Conservation (phyloP, 345 rosid species). For the Boechera stricta region DNA sequence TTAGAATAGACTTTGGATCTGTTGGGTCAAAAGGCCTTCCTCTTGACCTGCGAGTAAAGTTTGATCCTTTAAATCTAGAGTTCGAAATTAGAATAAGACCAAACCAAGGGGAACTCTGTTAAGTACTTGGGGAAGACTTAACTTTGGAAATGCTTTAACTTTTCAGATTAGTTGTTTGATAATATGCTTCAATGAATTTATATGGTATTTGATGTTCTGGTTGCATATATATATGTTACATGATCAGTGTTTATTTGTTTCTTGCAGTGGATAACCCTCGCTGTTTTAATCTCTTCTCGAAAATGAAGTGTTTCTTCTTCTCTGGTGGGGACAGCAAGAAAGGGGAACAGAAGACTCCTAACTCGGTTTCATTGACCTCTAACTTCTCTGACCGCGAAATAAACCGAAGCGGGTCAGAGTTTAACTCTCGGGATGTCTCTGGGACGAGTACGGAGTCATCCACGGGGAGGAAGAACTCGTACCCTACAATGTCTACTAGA, state of each 20-base stretch:
- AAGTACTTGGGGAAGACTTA: not conserved
- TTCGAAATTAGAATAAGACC: not conserved
- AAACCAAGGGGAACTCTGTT: not conserved
- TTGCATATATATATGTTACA: not conserved
- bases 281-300: slow-evolving; percentile 37
- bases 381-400: slow-evolving; percentile 54
- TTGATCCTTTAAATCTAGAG: slow-evolving; percentile 21
- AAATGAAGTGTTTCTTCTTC: slow-evolving; percentile 82
- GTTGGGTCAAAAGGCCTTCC: slow-evolving; percentile 1
- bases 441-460: slow-evolving; percentile 66
- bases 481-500: slow-evolving; percentile 56
- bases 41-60: not conserved
- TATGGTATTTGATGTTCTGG: not conserved
- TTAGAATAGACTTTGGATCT: slow-evolving; percentile 13
- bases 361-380: slow-evolving; percentile 48
- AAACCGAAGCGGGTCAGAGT: slow-evolving; percentile 62
- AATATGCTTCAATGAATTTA: slow-evolving; percentile 21
- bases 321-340: slow-evolving; percentile 53
- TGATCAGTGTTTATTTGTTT: slow-evolving; percentile 21
- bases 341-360: slow-evolving; percentile 58
- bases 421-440: slow-evolving; percentile 67
- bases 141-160: not conserved
- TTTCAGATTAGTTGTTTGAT: slow-evolving; percentile 27
- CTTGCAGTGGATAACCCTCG: slow-evolving; percentile 43
- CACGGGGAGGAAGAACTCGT: slow-evolving; percentile 57